These are phyloP conservation scores for Boletus reticulatus DNA, from an alignment of 768 basidiomycete species.

Conservation along the genomic window DNA sequence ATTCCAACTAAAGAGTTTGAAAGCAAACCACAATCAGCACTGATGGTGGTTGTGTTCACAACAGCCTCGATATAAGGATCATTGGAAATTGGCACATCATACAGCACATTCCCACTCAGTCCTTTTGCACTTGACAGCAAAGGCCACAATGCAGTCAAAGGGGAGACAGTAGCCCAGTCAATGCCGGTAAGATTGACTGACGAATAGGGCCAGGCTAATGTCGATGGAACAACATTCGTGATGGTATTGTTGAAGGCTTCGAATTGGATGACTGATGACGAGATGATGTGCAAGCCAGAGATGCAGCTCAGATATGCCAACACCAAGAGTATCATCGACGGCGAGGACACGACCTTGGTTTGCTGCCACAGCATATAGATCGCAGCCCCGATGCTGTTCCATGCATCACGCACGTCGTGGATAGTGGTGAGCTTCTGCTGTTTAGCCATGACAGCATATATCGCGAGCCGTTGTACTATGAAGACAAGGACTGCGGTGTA, in stretches of 20 bases:
- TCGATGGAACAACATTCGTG: not conserved
- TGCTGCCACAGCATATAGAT: slow-evolving; percentile 18
- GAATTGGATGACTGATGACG: slow-evolving; percentile 21
- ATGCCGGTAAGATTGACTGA: not conserved
- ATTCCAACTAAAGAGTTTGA: slow-evolving; percentile 1
- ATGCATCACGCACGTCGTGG: slow-evolving; percentile 19
- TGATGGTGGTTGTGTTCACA: slow-evolving; percentile 18
- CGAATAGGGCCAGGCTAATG: not conserved
- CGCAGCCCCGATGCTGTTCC: slow-evolving; percentile 25
- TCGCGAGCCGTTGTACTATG: slow-evolving; percentile 13
- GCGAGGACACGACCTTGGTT: slow-evolving; percentile 10
- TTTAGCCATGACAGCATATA: slow-evolving; percentile 2
- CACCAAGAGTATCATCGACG: not conserved
- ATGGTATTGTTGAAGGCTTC: slow-evolving; percentile 12
- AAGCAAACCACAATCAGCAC: slow-evolving; percentile 14
- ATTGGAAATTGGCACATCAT: slow-evolving; percentile 12
- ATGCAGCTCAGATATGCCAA: slow-evolving; percentile 18
- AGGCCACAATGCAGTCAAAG: not conserved
- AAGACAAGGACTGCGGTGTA: slow-evolving; percentile 3
- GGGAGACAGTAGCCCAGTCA: not conserved
- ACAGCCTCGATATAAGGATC: slow-evolving; percentile 1
- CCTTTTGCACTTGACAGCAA: too few species aligned
- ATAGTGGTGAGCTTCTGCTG: slow-evolving; percentile 15
- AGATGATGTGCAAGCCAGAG: slow-evolving; percentile 21
- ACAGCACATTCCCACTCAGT: slow-evolving; percentile 11